Evolutionary conservation across 2,329 filamentous ascomycete species (phyloP).

Genomic region (Colletotrichum scovillei): DNA sequence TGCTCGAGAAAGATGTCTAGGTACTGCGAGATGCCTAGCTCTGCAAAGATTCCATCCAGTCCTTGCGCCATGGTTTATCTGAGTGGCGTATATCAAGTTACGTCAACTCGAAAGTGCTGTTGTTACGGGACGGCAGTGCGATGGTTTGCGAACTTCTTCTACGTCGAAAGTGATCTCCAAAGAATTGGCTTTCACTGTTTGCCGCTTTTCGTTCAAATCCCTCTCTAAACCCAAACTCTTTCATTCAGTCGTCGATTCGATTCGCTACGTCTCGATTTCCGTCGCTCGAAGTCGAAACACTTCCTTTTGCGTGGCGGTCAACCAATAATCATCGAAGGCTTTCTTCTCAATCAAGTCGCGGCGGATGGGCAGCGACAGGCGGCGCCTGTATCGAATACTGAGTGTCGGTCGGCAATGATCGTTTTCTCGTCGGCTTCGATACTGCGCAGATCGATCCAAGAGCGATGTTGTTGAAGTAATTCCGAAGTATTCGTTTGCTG

Average conservation of each 20-base stretch:
- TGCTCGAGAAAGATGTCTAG: constrained; percentile 78
- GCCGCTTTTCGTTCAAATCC: not conserved
- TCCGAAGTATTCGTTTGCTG: not conserved
- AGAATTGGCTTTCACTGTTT: not conserved
- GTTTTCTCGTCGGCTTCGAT: not conserved
- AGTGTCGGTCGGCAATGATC: not conserved
- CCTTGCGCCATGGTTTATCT: constrained; percentile 59
- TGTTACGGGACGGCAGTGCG: not conserved
- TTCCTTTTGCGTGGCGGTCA: constrained; percentile 4
- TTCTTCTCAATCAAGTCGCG: not conserved
- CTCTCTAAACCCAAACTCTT: not conserved
- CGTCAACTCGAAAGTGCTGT: not conserved
- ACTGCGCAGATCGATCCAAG: not conserved
- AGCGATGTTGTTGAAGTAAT: not conserved
- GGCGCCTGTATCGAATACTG: not conserved
- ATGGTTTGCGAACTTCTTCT: not conserved
- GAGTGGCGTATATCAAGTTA: not conserved
- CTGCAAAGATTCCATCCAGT: constrained; percentile 74
- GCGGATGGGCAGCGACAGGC: not conserved
- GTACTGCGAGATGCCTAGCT: constrained; percentile 84
- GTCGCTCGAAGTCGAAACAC: constrained; percentile 28
- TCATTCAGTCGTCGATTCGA: constrained; percentile 10
- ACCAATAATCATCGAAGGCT: not conserved
- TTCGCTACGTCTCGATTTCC: not conserved
- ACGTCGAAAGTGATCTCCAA: not conserved